Evolutionary conservation across 2,329 filamentous ascomycete species (phyloP), one percentile per base, ranked within the genome.

Genomic region (Ophioceras dolichostomum): DNA sequence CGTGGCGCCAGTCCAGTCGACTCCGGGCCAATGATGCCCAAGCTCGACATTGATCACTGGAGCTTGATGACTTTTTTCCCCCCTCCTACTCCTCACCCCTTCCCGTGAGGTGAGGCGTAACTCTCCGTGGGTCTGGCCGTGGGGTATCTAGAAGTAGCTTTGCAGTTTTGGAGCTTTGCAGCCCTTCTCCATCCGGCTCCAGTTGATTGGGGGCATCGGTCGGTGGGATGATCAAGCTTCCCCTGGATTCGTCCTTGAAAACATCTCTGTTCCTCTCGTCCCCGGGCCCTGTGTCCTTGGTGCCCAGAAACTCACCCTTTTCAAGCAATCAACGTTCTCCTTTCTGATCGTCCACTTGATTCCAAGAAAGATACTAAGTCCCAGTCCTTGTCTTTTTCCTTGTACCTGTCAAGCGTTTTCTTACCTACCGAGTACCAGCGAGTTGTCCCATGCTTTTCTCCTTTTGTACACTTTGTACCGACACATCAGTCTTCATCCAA

Each of bases 1-100:
- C 31, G 31, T 33, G 31, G 31, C 31, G 31, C 31, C 31, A 33
- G 10, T 19, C 31, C 16, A 13, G 5, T 19, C 12, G 5, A 7
- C 10, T 19, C 21, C 29, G 31, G 31, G 31, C 31, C 31, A 33
- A 33, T 33, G 10, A 14, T 12, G 18, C 31, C 4, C 31, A n/a
- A 19, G 31, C 31, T 19, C 19, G 31, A n/a, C 21, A 33, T 33
- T 33, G 31, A 33, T 33, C 31, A 22, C n/a, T 33, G 19, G 31
- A n/a, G 31, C 31, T 33, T n/a, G 9, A 22, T 26, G 22, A 26
- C 22, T 26, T 26, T 26, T 26, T n/a, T n/a, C n/a, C n/a, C n/a
- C n/a, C n/a, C n/a, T n/a, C n/a, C n/a, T n/a, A n/a, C n/a, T n/a
- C 22, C 22, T 26, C 22, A 7, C 7, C 12, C 12, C 22, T 26